Percentiles rank a stretch among this genome's conserved stretches.
Conservation (phyloP, 2,329 filamentous ascomycete genomes). For the Nemania abortiva region DNA sequence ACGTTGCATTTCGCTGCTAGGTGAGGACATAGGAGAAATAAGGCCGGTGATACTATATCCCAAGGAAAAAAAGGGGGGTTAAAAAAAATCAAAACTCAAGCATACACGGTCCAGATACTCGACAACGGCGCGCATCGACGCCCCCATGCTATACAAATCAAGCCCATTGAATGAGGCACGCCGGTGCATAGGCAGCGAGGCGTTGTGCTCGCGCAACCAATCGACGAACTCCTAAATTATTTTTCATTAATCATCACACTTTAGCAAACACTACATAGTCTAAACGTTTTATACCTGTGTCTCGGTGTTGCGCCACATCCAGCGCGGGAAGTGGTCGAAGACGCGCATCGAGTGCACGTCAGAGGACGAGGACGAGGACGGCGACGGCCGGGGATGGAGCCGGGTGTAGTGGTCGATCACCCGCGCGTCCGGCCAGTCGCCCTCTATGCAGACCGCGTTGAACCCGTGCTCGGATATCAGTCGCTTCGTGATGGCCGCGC, state of each 20-base stretch:
- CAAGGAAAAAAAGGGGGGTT: no score
- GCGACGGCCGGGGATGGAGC: constrained; percentile 51
- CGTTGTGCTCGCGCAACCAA: constrained; percentile 62
- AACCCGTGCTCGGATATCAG: constrained; percentile 63
- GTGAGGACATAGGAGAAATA: no score
- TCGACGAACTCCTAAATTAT: constrained; percentile 60
- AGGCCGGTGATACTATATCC: no score
- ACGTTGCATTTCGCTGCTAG: no score
- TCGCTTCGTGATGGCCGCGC: constrained; percentile 63
- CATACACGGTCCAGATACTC: constrained; percentile 58
- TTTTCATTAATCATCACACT: no score
- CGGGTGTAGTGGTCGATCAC: constrained; percentile 64
- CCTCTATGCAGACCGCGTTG: constrained; percentile 63
- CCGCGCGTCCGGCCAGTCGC: constrained; percentile 67
- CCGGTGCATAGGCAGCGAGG: constrained; percentile 36
- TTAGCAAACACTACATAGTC: no score
- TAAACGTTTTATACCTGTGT: no score
- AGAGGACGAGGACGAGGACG: neutral
- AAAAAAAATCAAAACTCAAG: constrained; percentile 24
- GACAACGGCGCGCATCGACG: constrained; percentile 44
- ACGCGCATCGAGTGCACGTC: constrained; percentile 52
- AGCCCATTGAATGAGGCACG: constrained; percentile 60
- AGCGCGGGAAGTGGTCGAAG: constrained; percentile 65
- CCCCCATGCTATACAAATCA: constrained; percentile 54
- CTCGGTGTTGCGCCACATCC: constrained; percentile 68